Evolutionary conservation across 768 basidiomycete species (phyloP).

Genomic region (Kwoniella heveanensis): DNA sequence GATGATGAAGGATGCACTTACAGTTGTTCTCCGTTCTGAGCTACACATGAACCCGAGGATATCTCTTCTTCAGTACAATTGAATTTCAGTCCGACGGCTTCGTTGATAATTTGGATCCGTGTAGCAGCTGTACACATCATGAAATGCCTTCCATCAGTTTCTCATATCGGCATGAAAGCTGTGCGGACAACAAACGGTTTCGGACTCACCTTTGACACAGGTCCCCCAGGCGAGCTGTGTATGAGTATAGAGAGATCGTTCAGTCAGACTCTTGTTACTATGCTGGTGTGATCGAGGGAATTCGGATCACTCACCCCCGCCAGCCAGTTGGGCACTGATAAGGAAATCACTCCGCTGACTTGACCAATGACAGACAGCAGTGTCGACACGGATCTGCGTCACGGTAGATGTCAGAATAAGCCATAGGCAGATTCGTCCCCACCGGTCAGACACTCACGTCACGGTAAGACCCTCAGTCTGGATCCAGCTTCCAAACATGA

Average conservation of each 20-base stretch:
- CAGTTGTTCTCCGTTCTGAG: slow-evolving; percentile 55
- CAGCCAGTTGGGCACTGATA: slow-evolving; percentile 55
- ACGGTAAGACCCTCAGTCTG: slow-evolving; percentile 55
- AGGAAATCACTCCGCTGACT: slow-evolving; percentile 51
- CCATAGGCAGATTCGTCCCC: too few relatives aligned
- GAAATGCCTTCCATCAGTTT: background rate
- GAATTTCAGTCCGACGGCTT: slow-evolving; percentile 52
- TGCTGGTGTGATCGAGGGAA: background rate
- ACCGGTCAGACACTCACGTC: slow-evolving; percentile 43
- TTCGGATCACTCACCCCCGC: slow-evolving; percentile 48
- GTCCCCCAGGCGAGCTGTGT: slow-evolving; percentile 31
- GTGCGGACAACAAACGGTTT: background rate
- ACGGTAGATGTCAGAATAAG: too few relatives aligned
- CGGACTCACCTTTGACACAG: slow-evolving; percentile 26
- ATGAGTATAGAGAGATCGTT: slow-evolving; percentile 10
- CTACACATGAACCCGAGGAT: slow-evolving; percentile 53
- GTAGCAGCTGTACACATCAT: slow-evolving; percentile 40
- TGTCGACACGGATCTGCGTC: slow-evolving; percentile 48
- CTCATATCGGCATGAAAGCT: too few relatives aligned
- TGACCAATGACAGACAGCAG: slow-evolving; percentile 47
- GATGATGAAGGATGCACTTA: slow-evolving; percentile 13
- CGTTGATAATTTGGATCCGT: slow-evolving; percentile 57
- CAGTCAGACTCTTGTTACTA: background rate
- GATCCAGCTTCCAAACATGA: slow-evolving; percentile 54
- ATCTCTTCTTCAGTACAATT: slow-evolving; percentile 50